These are phyloP conservation scores for Asterophora parasitica DNA, from an alignment of 768 basidiomycete genomes.

Conservation along the genomic window DNA sequence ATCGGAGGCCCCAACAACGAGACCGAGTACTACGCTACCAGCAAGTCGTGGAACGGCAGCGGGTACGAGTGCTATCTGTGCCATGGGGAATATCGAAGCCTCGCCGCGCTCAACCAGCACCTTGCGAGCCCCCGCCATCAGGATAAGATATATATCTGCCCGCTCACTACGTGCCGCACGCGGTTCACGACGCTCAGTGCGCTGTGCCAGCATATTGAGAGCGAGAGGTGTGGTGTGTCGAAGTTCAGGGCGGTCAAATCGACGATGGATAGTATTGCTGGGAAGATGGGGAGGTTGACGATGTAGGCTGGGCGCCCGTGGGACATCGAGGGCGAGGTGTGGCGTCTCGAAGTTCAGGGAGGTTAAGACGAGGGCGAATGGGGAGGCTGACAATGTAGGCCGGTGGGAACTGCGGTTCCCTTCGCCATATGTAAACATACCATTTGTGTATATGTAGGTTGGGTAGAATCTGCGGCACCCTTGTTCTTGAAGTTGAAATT, in stretches of 20 bases:
- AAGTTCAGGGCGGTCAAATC: slow-evolving; percentile 40
- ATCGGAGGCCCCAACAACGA: slow-evolving; percentile 29
- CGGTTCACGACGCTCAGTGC: slow-evolving; percentile 51
- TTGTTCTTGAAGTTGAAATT: no score
- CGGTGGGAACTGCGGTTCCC: no score
- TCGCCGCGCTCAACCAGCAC: slow-evolving; percentile 54
- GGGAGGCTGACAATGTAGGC: no score
- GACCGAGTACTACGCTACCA: slow-evolving; percentile 27
- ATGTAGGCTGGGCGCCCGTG: no score
- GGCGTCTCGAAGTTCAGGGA: no score
- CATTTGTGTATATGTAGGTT: no score
- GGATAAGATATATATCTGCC: slow-evolving; percentile 52
- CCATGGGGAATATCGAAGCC: slow-evolving; percentile 33
- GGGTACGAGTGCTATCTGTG: slow-evolving; percentile 66
- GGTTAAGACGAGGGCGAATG: no score
- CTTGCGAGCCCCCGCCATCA: slow-evolving; percentile 58
- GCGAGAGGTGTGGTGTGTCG: slow-evolving; percentile 50
- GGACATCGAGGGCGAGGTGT: no score
- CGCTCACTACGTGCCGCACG: slow-evolving; percentile 35
- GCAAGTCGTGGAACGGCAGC: slow-evolving; percentile 38
- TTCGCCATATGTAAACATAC: no score
- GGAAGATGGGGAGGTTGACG: slow-evolving; percentile 21
- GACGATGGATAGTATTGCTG: slow-evolving; percentile 32
- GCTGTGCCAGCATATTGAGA: slow-evolving; percentile 63
- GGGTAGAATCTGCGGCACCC: no score